phyloP scores from a whole-genome alignment of 2,329 filamentous ascomycete species.

The Zarea fungicola region DNA sequence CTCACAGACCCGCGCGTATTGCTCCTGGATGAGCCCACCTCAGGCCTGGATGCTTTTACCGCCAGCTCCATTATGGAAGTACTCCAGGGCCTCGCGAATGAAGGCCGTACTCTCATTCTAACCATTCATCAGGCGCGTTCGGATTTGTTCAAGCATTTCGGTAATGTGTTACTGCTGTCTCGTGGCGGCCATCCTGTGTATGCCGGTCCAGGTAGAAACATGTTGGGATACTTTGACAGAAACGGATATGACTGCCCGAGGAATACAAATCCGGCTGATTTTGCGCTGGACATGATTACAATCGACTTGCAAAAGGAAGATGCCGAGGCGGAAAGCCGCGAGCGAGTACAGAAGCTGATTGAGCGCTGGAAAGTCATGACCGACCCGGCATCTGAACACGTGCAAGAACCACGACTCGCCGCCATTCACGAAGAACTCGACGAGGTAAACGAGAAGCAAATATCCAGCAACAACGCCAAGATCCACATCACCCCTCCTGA shows the following conservation, averaged over 20 bases:
- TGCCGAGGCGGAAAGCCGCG: slow-evolving; percentile 57
- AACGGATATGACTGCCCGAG: slow-evolving; percentile 60
- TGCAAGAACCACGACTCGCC: slow-evolving; percentile 19
- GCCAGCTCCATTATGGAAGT: slow-evolving; percentile 73
- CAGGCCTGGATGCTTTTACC: slow-evolving; percentile 72
- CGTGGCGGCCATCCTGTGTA: slow-evolving; percentile 65
- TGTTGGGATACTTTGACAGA: slow-evolving; percentile 59
- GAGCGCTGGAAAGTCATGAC: slow-evolving; percentile 44
- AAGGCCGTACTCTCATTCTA: slow-evolving; percentile 69
- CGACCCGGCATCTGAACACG: slow-evolving; percentile 9
- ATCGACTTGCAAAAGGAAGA: slow-evolving; percentile 64
- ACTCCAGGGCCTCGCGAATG: slow-evolving; percentile 61
- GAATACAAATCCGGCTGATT: slow-evolving; percentile 72
- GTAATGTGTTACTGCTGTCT: slow-evolving; percentile 65
- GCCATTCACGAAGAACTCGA: slow-evolving; percentile 24
- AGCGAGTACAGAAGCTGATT: slow-evolving; percentile 57
- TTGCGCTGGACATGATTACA: slow-evolving; percentile 71
- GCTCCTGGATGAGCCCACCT: slow-evolving; percentile 71
- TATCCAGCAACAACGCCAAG: slow-evolving; percentile 3
- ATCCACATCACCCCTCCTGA: neutral
- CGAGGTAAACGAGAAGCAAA: slow-evolving; percentile 21
- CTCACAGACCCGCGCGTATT: slow-evolving; percentile 69
- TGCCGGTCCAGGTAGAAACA: slow-evolving; percentile 55
- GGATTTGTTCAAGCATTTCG: slow-evolving; percentile 66
- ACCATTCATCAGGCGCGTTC: slow-evolving; percentile 75